A percentile compares a stretch with the other conserved stretches of the same genome.
phyloP scores from a whole-genome alignment of 108 stramenopile species.

The Aurantiochytrium sp. region DNA sequence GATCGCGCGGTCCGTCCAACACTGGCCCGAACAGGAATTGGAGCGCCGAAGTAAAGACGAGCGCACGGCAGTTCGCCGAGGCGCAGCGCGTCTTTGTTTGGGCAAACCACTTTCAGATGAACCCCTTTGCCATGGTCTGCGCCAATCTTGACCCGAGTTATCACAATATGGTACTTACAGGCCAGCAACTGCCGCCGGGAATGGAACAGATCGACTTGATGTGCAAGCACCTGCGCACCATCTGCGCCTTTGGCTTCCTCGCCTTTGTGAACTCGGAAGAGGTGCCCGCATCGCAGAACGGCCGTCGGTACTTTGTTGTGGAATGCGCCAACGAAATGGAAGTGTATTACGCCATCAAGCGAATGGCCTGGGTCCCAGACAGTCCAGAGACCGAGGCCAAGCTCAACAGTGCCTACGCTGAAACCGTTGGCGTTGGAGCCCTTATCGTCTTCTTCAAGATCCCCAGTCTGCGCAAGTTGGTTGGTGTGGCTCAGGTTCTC shows the following conservation, averaged over 20 bases:
- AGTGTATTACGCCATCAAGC: background rate
- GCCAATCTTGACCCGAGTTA: background rate
- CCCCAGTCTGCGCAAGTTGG: background rate
- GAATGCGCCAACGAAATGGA: constrained; percentile 13
- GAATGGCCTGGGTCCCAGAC: background rate
- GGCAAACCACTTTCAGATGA: background rate
- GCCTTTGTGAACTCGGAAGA: constrained; percentile 9
- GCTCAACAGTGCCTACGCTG: background rate
- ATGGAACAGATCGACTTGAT: background rate
- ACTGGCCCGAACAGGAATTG: background rate
- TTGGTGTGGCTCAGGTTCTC: background rate
- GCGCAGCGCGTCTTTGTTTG: background rate
- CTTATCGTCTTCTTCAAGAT: background rate
- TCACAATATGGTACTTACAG: background rate
- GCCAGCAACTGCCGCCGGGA: background rate
- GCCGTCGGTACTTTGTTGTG: background rate
- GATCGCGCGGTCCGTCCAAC: background rate
- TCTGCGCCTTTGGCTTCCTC: background rate
- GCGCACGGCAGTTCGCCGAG: background rate
- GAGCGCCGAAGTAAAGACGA: background rate
- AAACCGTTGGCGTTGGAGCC: background rate
- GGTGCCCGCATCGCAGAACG: background rate
- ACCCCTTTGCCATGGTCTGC: background rate
- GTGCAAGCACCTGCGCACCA: background rate
- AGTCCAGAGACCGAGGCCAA: background rate